Base-by-base conservation (phyloP, 129 eudicot genomes). In the Lactuca sativa region DNA sequence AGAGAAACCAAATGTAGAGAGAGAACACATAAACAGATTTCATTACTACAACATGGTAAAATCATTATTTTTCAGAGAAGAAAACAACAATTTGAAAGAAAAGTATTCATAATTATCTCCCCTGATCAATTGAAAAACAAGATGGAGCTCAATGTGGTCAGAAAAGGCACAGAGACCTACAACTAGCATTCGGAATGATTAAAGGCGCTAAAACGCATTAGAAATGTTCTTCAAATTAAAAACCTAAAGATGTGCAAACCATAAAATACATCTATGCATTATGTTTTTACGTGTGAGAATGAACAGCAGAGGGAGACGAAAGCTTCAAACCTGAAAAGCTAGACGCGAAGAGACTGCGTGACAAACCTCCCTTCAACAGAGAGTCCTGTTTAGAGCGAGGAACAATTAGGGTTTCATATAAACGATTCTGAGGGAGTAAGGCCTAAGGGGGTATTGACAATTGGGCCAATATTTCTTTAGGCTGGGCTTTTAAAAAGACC, bases 311-410 rank as follows among this genome's bases (percentile, higher is more conserved):
- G 16, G 13, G 62, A 51, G 37, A 51, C 14, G 21, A 11, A 36
- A 32, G 64, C 8, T 54, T 54, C 30, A 56, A 56, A 74, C 78
- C 78, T 74, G 72, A 64, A 44, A 44, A 56, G 0, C 11, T 37
- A 54, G 21, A 63, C 17, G 65, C 10, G 33, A 73, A 36, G 51
- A 17, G 16, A 48, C 30, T 67, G 61, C n/a, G 30, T 25, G 30
- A 25, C 30, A 25, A 25, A 25, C 30, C 30, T 25, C 10, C 8
- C 9, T 21, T 72, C 55, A 64, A 64, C 56, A 70, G 54, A 58
- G 47, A 38, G n/a, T 36, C 68, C 76, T 16, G 54, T 72, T 33
- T 32, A 43, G 49, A 25, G n/a, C 36, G 38, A n/a, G 17, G 2
- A 13, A 14, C 8, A 4, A 14, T 31, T 74, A 64, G 72, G 78